Evolutionary conservation across 2,329 filamentous ascomycete genomes (phyloP), one percentile per base, ranked within the genome.

Genomic region (Cytospora piceicola): DNA sequence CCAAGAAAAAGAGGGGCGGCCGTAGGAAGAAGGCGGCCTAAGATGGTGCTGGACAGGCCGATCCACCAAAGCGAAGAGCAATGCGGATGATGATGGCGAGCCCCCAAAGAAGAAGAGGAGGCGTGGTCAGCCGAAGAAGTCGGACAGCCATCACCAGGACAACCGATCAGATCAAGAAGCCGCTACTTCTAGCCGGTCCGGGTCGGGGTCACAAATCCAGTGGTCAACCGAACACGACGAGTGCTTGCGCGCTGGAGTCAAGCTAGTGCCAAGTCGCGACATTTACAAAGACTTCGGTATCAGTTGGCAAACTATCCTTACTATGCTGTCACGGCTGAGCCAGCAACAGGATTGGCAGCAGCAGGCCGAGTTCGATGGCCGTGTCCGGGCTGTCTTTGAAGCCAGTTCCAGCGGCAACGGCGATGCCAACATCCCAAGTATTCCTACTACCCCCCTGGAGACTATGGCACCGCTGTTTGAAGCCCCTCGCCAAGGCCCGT

Each of bases 1-100:
- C 66, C 12, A 75, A 77, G 59, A 75, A 74, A 59, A 76, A 74
- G 64, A 69, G 73, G 54, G 55, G 65, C 32, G 64, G 62, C 14
- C 61, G 67, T 11, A 68, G 66, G 66, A 66, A 69, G 66, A 67
- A 66, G 55, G 58, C 58, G 4, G 51, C 57, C 20, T 65, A 62
- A 36, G 60, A 22, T 42, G 20, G n/a, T 20, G 22, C 17, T 17
- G 15, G n/a, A 24, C 9, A 24, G 3, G 20, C n/a, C 46, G 46
- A 49, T 6, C 46, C 46, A 24, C n/a, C 46, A 22, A 49, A 9
- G 46, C 22, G n/a, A 49, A 49, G 46, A 49, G 46, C n/a, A 14
- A 24, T 49, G 46, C 46, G 46, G 11, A 49, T 11, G n/a, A 49
- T 49, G n/a, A 22, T 24, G 46, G 22, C 46, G n/a, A 49, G 46